Base-by-base conservation (phyloP, 805 yeast genomes). In the Saturnispora silvae region DNA sequence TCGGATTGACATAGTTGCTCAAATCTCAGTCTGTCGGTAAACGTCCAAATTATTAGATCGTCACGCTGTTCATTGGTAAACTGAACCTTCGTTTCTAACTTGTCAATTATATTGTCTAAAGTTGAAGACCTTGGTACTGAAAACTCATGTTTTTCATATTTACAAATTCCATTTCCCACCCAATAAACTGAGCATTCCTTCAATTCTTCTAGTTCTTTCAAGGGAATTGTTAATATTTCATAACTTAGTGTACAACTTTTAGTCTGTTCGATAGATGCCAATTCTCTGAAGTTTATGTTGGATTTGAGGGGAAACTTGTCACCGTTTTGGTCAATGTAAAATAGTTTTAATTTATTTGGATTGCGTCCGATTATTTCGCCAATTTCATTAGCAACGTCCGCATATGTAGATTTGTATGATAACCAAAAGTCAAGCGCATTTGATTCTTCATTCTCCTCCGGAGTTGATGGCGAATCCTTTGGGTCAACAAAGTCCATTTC, bases 181-280 rank as follows among this genome's bases (percentile, higher is more conserved):
- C 94, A 85, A 37, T 67, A 67, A 16, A 89, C 64, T 36, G 67
- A 73, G 29, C 87, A 59, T 4, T 74, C 57, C 41, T 73, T 72
- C 76, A 84, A 70, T 44, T 70, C 75, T 56, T 92, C 98, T 49
- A 80, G 70, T 44, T 85, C 94, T 25, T 64, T 68, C 37, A 89
- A 61, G 2, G 87, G 75, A 31, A 86, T 75, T 32, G 75, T 81
- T 50, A 92, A 65, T 1, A 80, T 59, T 51, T 89, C 96, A 53
- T 81, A 89, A 45, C 77, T 78, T 40, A 89, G 70, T 6, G 49
- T 51, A 31, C 57, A 34, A 4, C 61, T 53, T 30, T 65, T 68
- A 2, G 73, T 64, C 27, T 65, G 63, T 45, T 61, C 64, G 5
- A 64, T 60, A 45, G 71, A 62, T 8, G 64, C 40, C n/a, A 36